phyloP scores from a whole-genome alignment of 495 filamentous ascomycete genomes.

The Xylaria castorea region DNA sequence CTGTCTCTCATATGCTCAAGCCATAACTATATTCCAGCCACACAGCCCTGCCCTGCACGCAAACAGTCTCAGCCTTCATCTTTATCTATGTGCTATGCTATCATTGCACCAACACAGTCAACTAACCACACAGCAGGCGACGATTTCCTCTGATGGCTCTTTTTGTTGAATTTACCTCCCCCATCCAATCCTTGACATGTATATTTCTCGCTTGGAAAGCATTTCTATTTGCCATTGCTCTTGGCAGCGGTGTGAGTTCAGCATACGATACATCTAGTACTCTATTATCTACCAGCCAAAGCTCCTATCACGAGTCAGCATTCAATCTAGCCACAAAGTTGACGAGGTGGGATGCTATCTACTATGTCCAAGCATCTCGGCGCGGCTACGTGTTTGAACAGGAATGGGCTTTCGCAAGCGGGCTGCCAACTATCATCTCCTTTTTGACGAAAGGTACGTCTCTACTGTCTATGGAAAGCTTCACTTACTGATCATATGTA shows the following conservation, averaged over 20 bases:
- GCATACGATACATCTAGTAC: slow-evolving; percentile 90
- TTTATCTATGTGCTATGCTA: not conserved
- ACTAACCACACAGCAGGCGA: not conserved
- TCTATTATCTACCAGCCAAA: slow-evolving; percentile 54
- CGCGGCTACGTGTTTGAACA: slow-evolving; percentile 88
- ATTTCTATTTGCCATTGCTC: slow-evolving; percentile 69
- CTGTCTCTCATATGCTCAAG: not conserved
- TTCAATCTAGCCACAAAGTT: slow-evolving; percentile 59
- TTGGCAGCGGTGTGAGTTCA: slow-evolving; percentile 66
- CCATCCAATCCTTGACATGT: slow-evolving; percentile 40
- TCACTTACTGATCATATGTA: slow-evolving; percentile 6
- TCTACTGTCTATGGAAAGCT: not conserved
- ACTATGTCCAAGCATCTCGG: slow-evolving; percentile 72
- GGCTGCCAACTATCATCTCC: slow-evolving; percentile 62
- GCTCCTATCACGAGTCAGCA: slow-evolving; percentile 65
- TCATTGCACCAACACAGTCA: not conserved
- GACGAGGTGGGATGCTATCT: slow-evolving; percentile 91
- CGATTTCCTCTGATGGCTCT: slow-evolving; percentile 29
- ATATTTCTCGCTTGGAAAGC: slow-evolving; percentile 72
- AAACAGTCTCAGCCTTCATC: not conserved
- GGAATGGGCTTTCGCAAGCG: slow-evolving; percentile 92
- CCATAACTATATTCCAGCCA: not conserved
- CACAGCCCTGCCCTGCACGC: not conserved
- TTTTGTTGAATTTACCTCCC: slow-evolving; percentile 29
- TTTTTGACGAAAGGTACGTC: slow-evolving; percentile 40